phyloP scores from a whole-genome alignment of 2,329 filamentous ascomycete species.

The Colletotrichum cordylinicola region DNA sequence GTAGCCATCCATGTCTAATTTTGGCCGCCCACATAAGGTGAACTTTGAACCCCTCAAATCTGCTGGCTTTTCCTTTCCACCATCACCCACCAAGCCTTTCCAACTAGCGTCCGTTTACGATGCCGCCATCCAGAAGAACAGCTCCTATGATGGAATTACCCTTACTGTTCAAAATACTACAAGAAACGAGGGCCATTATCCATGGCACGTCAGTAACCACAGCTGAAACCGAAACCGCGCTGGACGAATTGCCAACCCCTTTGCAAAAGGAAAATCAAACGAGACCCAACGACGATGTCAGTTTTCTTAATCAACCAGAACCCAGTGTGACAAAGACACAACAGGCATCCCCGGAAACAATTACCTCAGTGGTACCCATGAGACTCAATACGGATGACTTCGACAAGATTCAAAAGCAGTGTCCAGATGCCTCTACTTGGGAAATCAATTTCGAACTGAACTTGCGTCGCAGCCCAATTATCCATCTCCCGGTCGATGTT shows the following conservation, averaged over 20 bases:
- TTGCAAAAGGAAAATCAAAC: background rate
- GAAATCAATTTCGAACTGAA: background rate
- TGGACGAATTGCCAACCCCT: background rate
- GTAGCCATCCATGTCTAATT: background rate
- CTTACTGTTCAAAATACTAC: background rate
- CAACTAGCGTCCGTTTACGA: fast-evolving
- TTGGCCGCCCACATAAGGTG: background rate
- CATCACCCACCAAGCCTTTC: background rate
- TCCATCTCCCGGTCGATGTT: background rate
- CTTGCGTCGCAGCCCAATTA: background rate
- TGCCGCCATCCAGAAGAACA: background rate
- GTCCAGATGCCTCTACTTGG: background rate
- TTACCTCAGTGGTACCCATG: fast-evolving
- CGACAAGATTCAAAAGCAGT: background rate
- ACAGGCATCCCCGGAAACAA: fast-evolving
- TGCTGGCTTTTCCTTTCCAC: background rate
- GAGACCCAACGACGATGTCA: background rate
- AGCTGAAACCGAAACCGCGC: background rate
- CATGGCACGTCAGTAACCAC: background rate
- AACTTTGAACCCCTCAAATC: background rate
- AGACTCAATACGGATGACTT: fast-evolving
- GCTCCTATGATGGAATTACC: background rate
- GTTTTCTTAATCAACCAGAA: background rate
- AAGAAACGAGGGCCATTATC: background rate
- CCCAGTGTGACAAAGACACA: background rate